These are phyloP conservation scores for Cyclostephanos invisitatus DNA, from an alignment of 108 stramenopile species.

Conservation along the genomic window DNA sequence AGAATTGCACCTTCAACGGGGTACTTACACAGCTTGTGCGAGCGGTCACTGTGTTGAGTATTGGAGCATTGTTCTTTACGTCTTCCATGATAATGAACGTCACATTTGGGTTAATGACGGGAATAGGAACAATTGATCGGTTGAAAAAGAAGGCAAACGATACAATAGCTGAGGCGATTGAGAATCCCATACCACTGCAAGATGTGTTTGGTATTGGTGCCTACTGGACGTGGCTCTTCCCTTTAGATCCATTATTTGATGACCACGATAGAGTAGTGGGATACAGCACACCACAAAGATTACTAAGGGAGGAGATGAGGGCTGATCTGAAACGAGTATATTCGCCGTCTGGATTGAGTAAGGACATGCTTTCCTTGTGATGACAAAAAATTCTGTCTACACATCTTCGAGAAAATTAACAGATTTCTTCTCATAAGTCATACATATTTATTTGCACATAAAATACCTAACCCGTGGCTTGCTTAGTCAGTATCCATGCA, in stretches of 20 bases:
- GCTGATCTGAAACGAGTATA: slow-evolving; percentile 24
- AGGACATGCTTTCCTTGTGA: slow-evolving; percentile 47
- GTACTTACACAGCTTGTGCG: slow-evolving; percentile 67
- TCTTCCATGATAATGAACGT: slow-evolving; percentile 91
- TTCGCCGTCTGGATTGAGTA: slow-evolving; percentile 41
- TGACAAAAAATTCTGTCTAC: not conserved
- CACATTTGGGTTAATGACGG: slow-evolving; percentile 86
- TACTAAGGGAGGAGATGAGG: slow-evolving; percentile 75
- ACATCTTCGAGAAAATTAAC: not conserved
- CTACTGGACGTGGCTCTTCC: slow-evolving; percentile 74
- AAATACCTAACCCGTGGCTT: not conserved
- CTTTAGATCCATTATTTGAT: slow-evolving; percentile 83
- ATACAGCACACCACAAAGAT: slow-evolving; percentile 73
- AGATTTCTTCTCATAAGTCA: not conserved
- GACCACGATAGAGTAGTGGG: slow-evolving; percentile 87
- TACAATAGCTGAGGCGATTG: slow-evolving; percentile 66
- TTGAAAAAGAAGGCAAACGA: slow-evolving; percentile 88
- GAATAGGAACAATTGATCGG: slow-evolving; percentile 92
- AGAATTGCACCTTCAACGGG: slow-evolving; percentile 62
- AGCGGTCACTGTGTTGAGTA: slow-evolving; percentile 63
- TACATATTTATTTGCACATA: not conserved
- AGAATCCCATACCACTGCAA: slow-evolving; percentile 79
- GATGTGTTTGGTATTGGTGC: slow-evolving; percentile 86
- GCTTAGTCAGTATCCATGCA: no score
- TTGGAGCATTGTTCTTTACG: slow-evolving; percentile 75